Base-by-base conservation (phyloP, 768 basidiomycete species). In the Strobilomyces dryophilus region DNA sequence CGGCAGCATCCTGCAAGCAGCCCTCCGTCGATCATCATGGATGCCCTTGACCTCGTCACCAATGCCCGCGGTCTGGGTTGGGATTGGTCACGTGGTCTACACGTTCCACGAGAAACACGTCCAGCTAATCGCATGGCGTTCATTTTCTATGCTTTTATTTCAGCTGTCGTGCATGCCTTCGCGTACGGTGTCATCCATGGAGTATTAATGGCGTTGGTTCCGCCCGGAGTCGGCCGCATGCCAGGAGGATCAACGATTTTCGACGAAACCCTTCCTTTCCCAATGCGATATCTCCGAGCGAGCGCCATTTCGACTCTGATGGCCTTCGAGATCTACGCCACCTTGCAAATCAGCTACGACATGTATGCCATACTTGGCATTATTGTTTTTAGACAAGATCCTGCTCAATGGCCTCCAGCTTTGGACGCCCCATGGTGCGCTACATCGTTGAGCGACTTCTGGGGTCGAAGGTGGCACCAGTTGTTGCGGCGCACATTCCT, bases 51-150 rank as follows among this genome's bases (percentile, higher is more conserved):
- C 10, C 51, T 51, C 15, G 2, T 2, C 15, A 31, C 27, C 4
- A 51, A 37, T 20, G 1, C n/a, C 14, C 51, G 51, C 20, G 51
- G 51, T 37, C 35, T 31, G 7, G 51, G 51, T 10, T 51, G 51
- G 51, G 36, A 44, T 10, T 51, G 51, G 51, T 45, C 51, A 4
- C 17, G 51, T 32, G 17, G 27, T 17, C 10, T 37, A 14, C 21
- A 45, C 35, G 21, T 45, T 36, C 50, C 50, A 2, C 43, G 26
- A 5, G 35, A 51, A 45, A 45, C 26, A 11, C 50, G 50, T 11
- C 43, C 50, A 18, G 12, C 27, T 4, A 21, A 31, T 31, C 43
- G 51, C 36, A 8, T 5, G 0, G 43, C 26, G 9, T 51, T 51
- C 51, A 17, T 45, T 3, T 45, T 24, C 43, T 26, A 10, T 8